Conservation (phyloP, 768 basidiomycete species). For the Candolleomyces eurysporus region DNA sequence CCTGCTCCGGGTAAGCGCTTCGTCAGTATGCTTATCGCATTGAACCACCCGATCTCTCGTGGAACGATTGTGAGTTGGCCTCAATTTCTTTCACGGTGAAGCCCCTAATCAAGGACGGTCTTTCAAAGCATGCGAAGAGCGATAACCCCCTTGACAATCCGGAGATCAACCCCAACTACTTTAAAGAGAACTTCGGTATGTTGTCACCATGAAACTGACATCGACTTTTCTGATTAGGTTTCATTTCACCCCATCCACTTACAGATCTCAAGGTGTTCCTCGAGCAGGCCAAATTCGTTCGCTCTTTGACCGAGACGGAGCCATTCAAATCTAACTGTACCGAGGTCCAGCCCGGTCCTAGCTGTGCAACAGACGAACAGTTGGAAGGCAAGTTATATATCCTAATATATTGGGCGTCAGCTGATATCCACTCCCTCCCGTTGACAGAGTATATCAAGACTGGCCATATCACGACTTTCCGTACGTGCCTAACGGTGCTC, state of each 20-base stretch:
- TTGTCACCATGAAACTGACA: background rate
- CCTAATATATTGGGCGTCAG: background rate
- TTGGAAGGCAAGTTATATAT: slow-evolving; percentile 23
- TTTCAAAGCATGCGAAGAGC: slow-evolving; percentile 25
- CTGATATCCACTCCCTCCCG: background rate
- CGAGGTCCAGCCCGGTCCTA: slow-evolving; percentile 33
- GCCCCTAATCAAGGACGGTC: too few species aligned
- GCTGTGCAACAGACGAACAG: slow-evolving; percentile 29
- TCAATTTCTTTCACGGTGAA: too few species aligned
- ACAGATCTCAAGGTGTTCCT: slow-evolving; percentile 31
- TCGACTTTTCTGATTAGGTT: background rate
- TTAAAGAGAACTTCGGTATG: slow-evolving; percentile 39
- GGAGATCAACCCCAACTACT: slow-evolving; percentile 40
- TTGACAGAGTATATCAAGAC: slow-evolving; percentile 23
- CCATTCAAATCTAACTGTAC: slow-evolving; percentile 22
- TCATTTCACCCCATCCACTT: background rate
- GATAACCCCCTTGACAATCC: slow-evolving; percentile 33
- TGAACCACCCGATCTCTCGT: slow-evolving; percentile 12
- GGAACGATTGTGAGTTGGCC: slow-evolving; percentile 8
- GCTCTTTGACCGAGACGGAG: slow-evolving; percentile 21
- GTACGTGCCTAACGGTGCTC: slow-evolving; percentile 12
- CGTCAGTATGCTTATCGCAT: slow-evolving; percentile 1
- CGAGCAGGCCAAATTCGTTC: slow-evolving; percentile 31
- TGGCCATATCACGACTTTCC: slow-evolving; percentile 21
- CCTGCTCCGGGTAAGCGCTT: slow-evolving; percentile 11